A percentile compares a stretch with the other conserved stretches of the same genome.
These are phyloP conservation scores for Colletotrichum cereale DNA, from an alignment of 2,329 filamentous ascomycete species.

Conservation along the genomic window DNA sequence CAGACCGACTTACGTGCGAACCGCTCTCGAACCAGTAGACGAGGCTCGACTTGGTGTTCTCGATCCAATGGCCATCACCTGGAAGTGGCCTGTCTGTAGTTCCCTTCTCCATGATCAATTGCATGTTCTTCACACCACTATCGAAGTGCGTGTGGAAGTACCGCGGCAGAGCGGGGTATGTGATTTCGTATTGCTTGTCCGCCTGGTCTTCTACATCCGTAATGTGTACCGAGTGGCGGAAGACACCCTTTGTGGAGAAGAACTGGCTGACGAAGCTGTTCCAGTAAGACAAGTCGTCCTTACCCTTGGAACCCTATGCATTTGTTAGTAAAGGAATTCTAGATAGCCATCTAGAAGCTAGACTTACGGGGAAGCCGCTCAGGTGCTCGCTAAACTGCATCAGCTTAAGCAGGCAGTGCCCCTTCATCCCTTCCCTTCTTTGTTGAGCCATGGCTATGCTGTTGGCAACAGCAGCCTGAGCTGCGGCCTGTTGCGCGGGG, in stretches of 20 bases:
- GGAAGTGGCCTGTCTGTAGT: slow-evolving; percentile 67
- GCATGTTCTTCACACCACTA: slow-evolving; percentile 86
- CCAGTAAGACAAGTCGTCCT: slow-evolving; percentile 83
- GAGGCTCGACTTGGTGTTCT: slow-evolving; percentile 81
- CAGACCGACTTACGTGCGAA: slow-evolving; percentile 75
- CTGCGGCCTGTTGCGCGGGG: slow-evolving; percentile 42
- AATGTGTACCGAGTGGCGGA: slow-evolving; percentile 78
- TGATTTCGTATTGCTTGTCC: slow-evolving; percentile 89
- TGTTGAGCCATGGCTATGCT: slow-evolving; percentile 54
- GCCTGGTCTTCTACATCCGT: slow-evolving; percentile 66
- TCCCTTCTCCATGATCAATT: slow-evolving; percentile 83
- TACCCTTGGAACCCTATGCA: slow-evolving; percentile 66
- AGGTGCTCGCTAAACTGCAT: slow-evolving; percentile 74
- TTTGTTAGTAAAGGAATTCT: slow-evolving; percentile 17
- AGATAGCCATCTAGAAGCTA: neutral
- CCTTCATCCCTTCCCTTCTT: slow-evolving; percentile 65
- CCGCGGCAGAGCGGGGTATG: slow-evolving; percentile 82
- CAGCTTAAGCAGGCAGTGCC: slow-evolving; percentile 69
- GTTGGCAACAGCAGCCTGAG: slow-evolving; percentile 49
- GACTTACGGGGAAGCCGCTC: slow-evolving; percentile 67
- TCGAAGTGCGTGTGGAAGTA: slow-evolving; percentile 93
- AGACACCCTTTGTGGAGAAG: slow-evolving; percentile 82
- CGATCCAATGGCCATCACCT: slow-evolving; percentile 78
- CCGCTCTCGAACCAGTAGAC: slow-evolving; percentile 91
- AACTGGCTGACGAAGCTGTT: slow-evolving; percentile 82